A percentile compares a stretch with the other conserved stretches of the same genome.
These are phyloP conservation scores for Effrenium voratum DNA, from an alignment of 73 alveolate genomes.

Conservation along the genomic window DNA sequence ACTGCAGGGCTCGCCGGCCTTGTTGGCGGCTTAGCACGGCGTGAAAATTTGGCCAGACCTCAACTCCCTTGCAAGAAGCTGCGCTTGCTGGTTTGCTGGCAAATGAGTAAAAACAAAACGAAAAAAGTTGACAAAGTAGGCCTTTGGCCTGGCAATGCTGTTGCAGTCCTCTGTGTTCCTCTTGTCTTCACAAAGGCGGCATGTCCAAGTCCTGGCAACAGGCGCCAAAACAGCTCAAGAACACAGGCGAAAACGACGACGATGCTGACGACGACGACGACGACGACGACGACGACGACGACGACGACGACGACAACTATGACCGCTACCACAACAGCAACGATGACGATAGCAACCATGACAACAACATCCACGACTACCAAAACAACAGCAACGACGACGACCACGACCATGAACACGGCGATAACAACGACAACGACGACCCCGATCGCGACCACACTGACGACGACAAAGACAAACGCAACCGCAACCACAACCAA, in stretches of 20 bases:
- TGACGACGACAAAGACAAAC: not conserved
- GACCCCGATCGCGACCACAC: not conserved
- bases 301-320: not conserved
- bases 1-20: not conserved
- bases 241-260: slow-evolving; percentile 1
- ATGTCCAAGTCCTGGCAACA: not conserved
- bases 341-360: slow-evolving; percentile 7
- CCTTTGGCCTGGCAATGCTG: not conserved
- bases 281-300: not conserved
- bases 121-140: not conserved
- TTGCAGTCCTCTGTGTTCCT: slow-evolving; percentile 24
- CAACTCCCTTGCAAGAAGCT: not conserved
- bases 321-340: not conserved
- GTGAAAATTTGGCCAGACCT: not conserved
- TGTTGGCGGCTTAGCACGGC: not conserved
- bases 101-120: not conserved
- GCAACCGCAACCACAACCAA: no score
- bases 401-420: not conserved
- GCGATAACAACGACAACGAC: not conserved
- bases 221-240: not conserved
- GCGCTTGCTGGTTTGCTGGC: not conserved
- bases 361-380: not conserved
- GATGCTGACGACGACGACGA: not conserved
- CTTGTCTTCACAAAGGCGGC: slow-evolving; percentile 2
- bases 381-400: not conserved